A percentile compares a stretch with the other conserved stretches of the same genome.
Evolutionary conservation across 192 early-diverging fungal genomes (phyloP).

Genomic region (Backusella morwellensis): DNA sequence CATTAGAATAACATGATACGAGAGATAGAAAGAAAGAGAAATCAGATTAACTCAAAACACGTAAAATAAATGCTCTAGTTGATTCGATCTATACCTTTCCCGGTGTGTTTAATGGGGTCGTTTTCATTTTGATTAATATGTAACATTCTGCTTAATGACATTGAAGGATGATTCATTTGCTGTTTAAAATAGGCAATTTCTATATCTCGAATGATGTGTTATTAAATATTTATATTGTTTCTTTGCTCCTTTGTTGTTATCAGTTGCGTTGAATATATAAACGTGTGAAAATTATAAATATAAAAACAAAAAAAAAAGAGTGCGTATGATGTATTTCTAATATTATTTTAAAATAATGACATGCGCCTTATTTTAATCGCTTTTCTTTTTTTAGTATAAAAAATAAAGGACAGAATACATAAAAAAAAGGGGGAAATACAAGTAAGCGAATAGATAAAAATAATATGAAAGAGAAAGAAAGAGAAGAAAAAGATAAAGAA

Average conservation of each 20-base stretch:
- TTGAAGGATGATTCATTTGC: neutral
- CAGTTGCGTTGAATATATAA: neutral
- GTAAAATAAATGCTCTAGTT: neutral
- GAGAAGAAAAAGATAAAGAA: slow-evolving; percentile 4
- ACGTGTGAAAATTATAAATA: neutral
- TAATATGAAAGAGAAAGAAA: neutral
- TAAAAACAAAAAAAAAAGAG: neutral
- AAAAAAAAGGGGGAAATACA: neutral
- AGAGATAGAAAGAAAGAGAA: neutral
- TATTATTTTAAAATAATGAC: neutral
- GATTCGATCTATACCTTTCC: neutral
- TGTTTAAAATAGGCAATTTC: neutral
- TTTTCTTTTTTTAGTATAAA: neutral
- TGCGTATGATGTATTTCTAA: neutral
- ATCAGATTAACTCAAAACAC: neutral
- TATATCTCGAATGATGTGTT: neutral
- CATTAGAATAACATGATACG: neutral
- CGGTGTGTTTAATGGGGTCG: neutral
- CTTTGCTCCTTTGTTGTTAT: neutral
- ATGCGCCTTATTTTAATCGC: neutral
- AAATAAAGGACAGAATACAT: neutral
- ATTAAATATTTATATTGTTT: neutral
- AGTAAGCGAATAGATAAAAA: neutral
- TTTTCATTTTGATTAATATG: neutral
- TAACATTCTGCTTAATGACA: slow-evolving; percentile 3